A percentile compares a stretch with the other conserved stretches of the same genome.
phyloP scores from a whole-genome alignment of 202 grass and related monocot species.

The Saccharum hybrid region DNA sequence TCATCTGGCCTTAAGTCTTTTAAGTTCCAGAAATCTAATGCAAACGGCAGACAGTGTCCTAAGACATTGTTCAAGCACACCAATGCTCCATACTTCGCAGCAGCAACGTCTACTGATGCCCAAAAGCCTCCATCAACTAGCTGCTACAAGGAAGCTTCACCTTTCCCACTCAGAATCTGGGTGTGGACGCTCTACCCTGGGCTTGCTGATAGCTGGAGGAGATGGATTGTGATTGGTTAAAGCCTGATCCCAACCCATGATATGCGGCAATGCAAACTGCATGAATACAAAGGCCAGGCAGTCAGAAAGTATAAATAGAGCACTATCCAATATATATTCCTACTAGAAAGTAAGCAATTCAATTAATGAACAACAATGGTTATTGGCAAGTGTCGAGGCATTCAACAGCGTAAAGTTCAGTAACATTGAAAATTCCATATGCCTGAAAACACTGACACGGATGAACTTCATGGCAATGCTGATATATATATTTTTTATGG shows the following conservation, averaged over 20 bases:
- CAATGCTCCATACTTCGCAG: neutral
- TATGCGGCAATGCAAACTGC: constrained; percentile 83
- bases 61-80: constrained; percentile 25
- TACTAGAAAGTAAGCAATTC: neutral
- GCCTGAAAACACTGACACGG: neutral
- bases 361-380: constrained; percentile 7
- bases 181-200: constrained; percentile 45
- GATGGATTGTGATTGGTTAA: constrained; percentile 35
- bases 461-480: neutral
- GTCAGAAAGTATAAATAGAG: constrained; percentile 21
- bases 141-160: constrained; percentile 44
- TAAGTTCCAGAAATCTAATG: constrained; percentile 13
- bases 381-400: neutral
- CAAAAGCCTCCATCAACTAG: neutral
- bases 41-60: neutral
- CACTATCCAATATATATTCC: neutral
- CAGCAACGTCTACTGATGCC: neutral
- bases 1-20: neutral
- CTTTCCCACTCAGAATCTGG: constrained; percentile 73
- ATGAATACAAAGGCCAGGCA: neutral
- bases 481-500: neutral
- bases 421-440: neutral
- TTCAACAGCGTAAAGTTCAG: neutral
- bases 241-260: constrained; percentile 85
- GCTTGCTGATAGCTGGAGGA: constrained; percentile 38